Evolutionary conservation across 1,139 yeast species (phyloP), one percentile per base, ranked within the genome.

Genomic region (Groenewaldozyma auringiensis): DNA sequence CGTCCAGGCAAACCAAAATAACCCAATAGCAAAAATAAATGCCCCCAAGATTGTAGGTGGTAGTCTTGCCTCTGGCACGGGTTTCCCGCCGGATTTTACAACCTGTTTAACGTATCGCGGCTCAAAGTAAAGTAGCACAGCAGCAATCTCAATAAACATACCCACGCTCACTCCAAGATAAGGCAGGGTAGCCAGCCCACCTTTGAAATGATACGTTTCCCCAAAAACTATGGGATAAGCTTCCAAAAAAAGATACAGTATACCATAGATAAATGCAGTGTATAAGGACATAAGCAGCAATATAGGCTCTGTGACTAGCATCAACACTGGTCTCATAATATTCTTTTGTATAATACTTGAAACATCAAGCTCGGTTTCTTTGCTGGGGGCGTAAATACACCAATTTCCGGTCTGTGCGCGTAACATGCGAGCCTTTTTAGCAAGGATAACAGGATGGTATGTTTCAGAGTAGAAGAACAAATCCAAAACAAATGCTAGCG

Each of bases 381-480:
- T 95, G 59, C 83, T 92, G 3, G 94, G 81, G 21, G 95, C 94
- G 58, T 78, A 79, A 45, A 86, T 82, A 35, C 87, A 87, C 95
- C 95, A 84, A 61, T 75, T 79, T 8, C 68, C 69, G 2, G 70
- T 67, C 54, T 75, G 66, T 58, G 73, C 74, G 59, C 68, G 71
- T 69, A 76, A 65, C 17, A 52, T 57, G 51, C 64, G 69, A 14
- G 80, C 80, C 55, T 73, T 73, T 17, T 55, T 47, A 6, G 63
- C 68, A 44, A 76, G 66, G 42, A 75, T 65, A n/a, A 64, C 43
- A 11, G 69, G 70, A 31, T 60, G 63, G 56, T 76, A 79, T 13
- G 79, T 71, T 58, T 78, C 83, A 44, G 67, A 66, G 47, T 66
- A 62, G 33, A 70, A 48, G 44, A 75, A 61, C 1, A 63, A 48